Base-by-base conservation (phyloP, 257 asterid species). In the Anisodus tanguticus region DNA sequence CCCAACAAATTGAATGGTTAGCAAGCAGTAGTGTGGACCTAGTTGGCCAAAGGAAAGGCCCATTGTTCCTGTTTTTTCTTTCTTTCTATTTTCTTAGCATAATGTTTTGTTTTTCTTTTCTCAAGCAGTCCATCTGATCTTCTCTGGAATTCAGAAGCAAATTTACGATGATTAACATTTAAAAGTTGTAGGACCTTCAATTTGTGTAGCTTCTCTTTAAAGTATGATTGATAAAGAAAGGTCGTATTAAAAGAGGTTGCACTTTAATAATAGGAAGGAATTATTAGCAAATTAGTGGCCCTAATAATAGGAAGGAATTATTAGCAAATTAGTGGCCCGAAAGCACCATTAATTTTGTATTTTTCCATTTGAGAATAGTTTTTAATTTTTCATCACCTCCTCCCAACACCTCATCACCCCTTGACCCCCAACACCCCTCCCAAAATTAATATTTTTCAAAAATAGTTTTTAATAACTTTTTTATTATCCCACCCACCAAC, bases 151-250 rank as follows among this genome's bases (percentile, higher is more conserved):
- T 31, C 35, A 31, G 35, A 31, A 31, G 35, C 35, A 31, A 31
- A 31, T 31, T 31, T 31, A 31, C 49, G 2, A 22, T 12, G 5
- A 11, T 22, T 74, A 19, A 74, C 45, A 22, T 19, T 47, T 22
- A 22, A 22, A 76, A 45, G 45, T 51, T 6, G 81, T 51, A 76
- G 81, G 81, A 9, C 41, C 80, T 12, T 76, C 22, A 6, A 19
- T 22, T 72, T 51, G 51, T 76, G 81, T 26, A 51, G 81, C 26
- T 51, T 19, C n/a, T 12, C 45, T 22, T 13, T 0, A 22, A 51
- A 76, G 81, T 76, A 51, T 76, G 62, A 51, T 26, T 45, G 12
- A 22, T 76, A 22, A 76, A 22, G 13, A 76, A 49, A 49, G 60
- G 22, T 19, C 22, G 62, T 15, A 51, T 11, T 76, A 3, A 12